phyloP scores from a whole-genome alignment of 1,284 basidiomycete genomes.

The Microbotryum lychnidis-dioicae region DNA sequence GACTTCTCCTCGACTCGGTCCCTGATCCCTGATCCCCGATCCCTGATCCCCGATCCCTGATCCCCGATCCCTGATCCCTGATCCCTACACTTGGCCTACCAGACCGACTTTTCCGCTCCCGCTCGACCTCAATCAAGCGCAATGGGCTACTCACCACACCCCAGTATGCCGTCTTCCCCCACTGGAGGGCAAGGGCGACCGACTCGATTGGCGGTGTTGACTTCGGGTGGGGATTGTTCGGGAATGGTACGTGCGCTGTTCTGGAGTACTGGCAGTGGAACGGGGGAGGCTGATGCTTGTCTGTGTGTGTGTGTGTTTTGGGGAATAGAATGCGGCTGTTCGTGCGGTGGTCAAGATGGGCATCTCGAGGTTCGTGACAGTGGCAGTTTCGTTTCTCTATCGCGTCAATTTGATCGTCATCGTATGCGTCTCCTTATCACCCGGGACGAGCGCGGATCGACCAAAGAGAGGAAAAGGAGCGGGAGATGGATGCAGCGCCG shows the following conservation, averaged over 20 bases:
- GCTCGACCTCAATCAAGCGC: too few species aligned
- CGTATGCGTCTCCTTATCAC: neutral
- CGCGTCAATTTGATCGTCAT: neutral
- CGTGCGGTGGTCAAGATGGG: constrained; percentile 81
- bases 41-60: too few species aligned
- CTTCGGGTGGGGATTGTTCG: constrained; percentile 92
- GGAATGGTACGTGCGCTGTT: constrained; percentile 43
- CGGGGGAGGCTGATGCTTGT: neutral
- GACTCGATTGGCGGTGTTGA: constrained; percentile 85
- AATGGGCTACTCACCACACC: too few species aligned
- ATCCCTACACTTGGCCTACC: too few species aligned
- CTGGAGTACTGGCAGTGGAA: constrained; percentile 5
- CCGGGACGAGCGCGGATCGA: neutral
- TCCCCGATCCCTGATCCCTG: too few species aligned
- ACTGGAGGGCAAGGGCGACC: neutral
- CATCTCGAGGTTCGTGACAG: constrained; percentile 60
- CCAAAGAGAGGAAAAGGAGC: constrained; percentile 1
- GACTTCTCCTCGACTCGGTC: too few species aligned
- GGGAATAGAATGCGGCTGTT: constrained; percentile 80
- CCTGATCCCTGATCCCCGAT: too few species aligned
- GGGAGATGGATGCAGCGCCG: constrained; percentile 1
- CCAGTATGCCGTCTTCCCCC: too few species aligned
- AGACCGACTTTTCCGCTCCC: too few species aligned
- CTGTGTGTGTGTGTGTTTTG: too few species aligned
- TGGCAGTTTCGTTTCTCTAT: too few species aligned